Conservation (phyloP, 257 asterid species). For the Nicotiana obtusifolia region DNA sequence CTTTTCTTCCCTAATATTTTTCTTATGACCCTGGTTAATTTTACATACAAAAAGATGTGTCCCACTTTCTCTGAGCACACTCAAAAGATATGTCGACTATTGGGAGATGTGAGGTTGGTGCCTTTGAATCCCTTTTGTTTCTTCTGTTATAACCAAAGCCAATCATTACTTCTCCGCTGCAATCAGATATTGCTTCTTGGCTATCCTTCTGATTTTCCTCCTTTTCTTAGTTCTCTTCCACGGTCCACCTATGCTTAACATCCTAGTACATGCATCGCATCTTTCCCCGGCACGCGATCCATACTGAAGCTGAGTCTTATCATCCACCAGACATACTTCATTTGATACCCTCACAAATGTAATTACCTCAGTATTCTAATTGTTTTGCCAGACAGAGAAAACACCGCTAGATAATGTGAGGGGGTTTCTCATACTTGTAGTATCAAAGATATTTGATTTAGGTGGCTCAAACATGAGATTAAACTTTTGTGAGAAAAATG, state of each 20-base stretch:
- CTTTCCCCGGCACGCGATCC: background rate
- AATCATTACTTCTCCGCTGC: background rate
- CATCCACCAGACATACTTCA: background rate
- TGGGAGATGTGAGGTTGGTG: background rate
- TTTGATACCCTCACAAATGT: constrained; percentile 1
- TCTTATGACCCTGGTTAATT: background rate
- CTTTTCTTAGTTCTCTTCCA: background rate
- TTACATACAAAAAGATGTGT: background rate
- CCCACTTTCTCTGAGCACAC: background rate
- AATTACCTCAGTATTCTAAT: background rate
- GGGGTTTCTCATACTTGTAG: background rate
- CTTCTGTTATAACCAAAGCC: background rate
- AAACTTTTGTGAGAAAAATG: background rate
- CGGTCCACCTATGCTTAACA: background rate
- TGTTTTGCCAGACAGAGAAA: background rate
- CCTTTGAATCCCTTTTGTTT: background rate
- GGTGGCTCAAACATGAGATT: background rate
- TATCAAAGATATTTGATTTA: background rate
- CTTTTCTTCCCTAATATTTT: background rate
- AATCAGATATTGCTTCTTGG: background rate
- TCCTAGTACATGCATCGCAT: background rate
- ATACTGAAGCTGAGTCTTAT: background rate
- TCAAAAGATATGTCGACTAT: background rate
- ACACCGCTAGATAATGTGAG: background rate
- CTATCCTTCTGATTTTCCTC: background rate